Conservation (phyloP, 306 rosid species). For the Quercus robur region DNA sequence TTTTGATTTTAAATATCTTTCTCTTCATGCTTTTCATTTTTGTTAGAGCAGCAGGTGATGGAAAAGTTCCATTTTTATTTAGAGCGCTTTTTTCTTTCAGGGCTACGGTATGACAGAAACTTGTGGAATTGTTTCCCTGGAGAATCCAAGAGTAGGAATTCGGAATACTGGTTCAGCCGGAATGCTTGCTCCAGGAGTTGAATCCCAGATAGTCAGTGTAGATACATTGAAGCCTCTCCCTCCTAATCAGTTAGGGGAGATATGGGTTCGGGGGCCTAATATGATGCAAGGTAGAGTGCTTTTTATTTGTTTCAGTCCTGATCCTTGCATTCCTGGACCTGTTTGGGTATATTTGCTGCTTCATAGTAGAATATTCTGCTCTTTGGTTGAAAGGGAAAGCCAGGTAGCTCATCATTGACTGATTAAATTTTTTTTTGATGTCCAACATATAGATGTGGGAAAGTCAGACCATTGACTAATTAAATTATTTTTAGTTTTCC, state of each 20-base stretch:
- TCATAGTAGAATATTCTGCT: not conserved
- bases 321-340: not conserved
- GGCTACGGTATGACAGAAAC: constrained; percentile 99
- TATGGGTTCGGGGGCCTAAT: constrained; percentile 87
- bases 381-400: not conserved
- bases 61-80: not conserved
- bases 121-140: constrained; percentile 62
- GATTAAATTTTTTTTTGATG: too few species aligned
- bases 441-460: not conserved
- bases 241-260: constrained; percentile 82
- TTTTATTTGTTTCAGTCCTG: not conserved
- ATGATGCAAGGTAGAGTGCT: constrained; percentile 71
- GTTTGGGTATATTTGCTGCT: not conserved
- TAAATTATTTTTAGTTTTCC: too few species aligned
- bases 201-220: constrained; percentile 70
- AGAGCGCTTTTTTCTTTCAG: constrained; percentile 27
- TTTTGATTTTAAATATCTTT: not conserved
- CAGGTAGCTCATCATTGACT: too few species aligned
- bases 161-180: constrained; percentile 76
- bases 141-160: constrained; percentile 41
- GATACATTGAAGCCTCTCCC: constrained; percentile 82
- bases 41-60: not conserved
- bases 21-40: not conserved
- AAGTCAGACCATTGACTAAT: not conserved
- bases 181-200: constrained; percentile 64